Evolutionary conservation across 2,329 filamentous ascomycete species (phyloP), one percentile per base, ranked within the genome.

Genomic region (Monosporascus sp.): DNA sequence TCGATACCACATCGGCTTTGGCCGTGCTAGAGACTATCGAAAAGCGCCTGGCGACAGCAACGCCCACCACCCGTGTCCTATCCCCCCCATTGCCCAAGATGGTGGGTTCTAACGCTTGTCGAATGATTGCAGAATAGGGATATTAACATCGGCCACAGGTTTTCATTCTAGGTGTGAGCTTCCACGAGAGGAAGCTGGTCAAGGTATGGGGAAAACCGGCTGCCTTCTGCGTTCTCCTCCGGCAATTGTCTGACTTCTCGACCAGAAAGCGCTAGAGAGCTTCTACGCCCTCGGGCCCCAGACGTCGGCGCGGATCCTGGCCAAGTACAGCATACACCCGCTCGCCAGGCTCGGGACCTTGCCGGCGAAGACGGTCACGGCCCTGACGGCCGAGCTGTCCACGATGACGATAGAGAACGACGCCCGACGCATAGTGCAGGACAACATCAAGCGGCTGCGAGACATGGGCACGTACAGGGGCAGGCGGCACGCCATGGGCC

Each of bases 331-430:
- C 63, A 95, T 99, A 68, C 89, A 96, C 74, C 86, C 90, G 31
- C 86, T 83, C 53, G 88, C 89, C 60, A 88, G 86, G 66, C 78
- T 97, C 61, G 89, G 88, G 68, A 79, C 84, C 7, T 75, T 99
- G 20, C 79, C 84, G 45, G 84, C 86, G 55, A 85, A 88, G 69
- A 92, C 91, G 56, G 76, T 96, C 61, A 86, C 90, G 50, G 87
- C 88, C 51, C 78, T 99, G 56, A 94, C 88, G 22, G 88, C 88
- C 49, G 90, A 96, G 66, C 78, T 99, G 41, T 89, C 91, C 17
- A 86, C 85, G 52, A 92, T 99, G 90, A 96, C 88, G 55, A 90
- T 97, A 64, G 94, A 97, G 72, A 96, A 88, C 70, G 92, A 97
- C 65, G 79, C 95, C 59, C 79, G 85, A 65, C 82, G 88, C 67